Evolutionary conservation across 768 basidiomycete genomes (phyloP), one percentile per base, ranked within the genome.

Genomic region (Thelephora aurantiotincta): DNA sequence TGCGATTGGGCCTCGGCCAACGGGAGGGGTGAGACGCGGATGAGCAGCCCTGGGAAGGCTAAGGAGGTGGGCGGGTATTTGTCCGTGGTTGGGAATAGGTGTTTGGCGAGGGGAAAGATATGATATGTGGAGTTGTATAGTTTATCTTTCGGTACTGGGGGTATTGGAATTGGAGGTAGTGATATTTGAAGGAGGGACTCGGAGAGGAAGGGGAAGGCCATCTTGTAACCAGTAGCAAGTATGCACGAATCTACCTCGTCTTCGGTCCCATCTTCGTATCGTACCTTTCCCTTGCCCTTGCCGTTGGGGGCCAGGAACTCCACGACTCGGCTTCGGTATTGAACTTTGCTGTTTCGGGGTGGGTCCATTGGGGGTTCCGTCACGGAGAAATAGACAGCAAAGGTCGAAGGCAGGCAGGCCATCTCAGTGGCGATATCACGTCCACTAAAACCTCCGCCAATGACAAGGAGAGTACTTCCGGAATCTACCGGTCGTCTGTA

Each of bases 1-100:
- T 72, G 74, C 0, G 81, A 80, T 62, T 94, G 92, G 0, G 75
- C 76, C 61, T 96, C 88, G 43, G 81, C 68, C 0, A 90, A 57
- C 1, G 87, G 89, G 50, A 93, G 73, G 2, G 90, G 91, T 0
- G 71, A 71, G 19, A 87, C 76, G 33, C 67, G 65, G 22, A 68
- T 58, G 1, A 68, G 68, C 11, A 88, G 71, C 2, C 83, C 76
- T 45, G 83, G 65, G 60, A 90, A 86, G 7, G 76, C 81, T 35
- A 87, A 56, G 4, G 71, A 71, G 1, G 68, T 57, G 1, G 69
- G 65, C 1, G 69, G 78, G 56, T 66, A 71, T 41, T 54, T 49
- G 33, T 54, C 49, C 37, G 68, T 70, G 14, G 88, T 52, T 0
- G 86, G 86, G 55, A 87, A 83, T 6, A 89, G 50, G 48, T 86